These are phyloP conservation scores for Cladosporium sp. DNA, from an alignment of 2,329 filamentous ascomycete genomes.

Conservation along the genomic window DNA sequence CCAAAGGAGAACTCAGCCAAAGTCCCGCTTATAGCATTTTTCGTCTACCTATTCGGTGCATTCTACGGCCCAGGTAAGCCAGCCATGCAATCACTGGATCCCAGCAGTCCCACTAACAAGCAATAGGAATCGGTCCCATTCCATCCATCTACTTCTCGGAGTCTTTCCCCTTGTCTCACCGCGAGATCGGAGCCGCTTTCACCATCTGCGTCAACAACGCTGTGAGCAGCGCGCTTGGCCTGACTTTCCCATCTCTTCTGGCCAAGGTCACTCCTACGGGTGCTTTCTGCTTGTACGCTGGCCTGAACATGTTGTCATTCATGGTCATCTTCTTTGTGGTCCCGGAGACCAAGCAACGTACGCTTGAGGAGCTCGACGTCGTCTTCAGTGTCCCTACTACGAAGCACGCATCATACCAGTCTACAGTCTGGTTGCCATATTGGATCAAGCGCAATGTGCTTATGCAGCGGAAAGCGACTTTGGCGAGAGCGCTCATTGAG, in stretches of 20 bases:
- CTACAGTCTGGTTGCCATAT: slow-evolving; percentile 40
- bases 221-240: slow-evolving; percentile 57
- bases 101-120: slow-evolving; percentile 23
- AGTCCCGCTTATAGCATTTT: slow-evolving; percentile 31
- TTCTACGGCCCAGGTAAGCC: slow-evolving; percentile 42
- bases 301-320: slow-evolving; percentile 51
- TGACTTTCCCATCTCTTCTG: slow-evolving; percentile 39
- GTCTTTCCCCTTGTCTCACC: slow-evolving; percentile 64
- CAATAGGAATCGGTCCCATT: slow-evolving; percentile 29
- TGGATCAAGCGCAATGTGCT: slow-evolving; percentile 31
- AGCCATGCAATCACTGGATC: slow-evolving; percentile 13
- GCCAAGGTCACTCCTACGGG: slow-evolving; percentile 46
- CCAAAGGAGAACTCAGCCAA: slow-evolving; percentile 25
- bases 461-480: background rate
- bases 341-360: slow-evolving; percentile 43
- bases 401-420: slow-evolving; percentile 28
- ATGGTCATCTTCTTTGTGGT: slow-evolving; percentile 41
- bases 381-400: slow-evolving; percentile 48
- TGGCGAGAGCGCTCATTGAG: background rate
- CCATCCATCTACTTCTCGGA: slow-evolving; percentile 52
- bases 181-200: slow-evolving; percentile 53
- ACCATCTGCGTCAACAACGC: slow-evolving; percentile 54
- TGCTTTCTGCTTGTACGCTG: slow-evolving; percentile 52
- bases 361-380: slow-evolving; percentile 45
- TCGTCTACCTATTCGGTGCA: slow-evolving; percentile 45